Evolutionary conservation across 305 asterid species (phyloP), one percentile per base, ranked within the genome.

Genomic region (Rubia balearica): DNA sequence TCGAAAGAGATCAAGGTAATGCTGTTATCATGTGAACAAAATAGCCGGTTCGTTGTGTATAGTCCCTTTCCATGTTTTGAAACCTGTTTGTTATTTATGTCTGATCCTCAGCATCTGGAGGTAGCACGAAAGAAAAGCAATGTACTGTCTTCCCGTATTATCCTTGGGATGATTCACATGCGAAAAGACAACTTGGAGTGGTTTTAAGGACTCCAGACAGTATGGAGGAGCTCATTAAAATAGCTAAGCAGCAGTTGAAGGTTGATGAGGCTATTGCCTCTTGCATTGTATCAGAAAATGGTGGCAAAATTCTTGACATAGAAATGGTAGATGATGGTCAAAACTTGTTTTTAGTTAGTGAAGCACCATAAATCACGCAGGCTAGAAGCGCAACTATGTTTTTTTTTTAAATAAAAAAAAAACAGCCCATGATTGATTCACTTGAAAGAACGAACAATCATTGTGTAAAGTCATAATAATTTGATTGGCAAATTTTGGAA

Each of bases 181-280:
- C 66, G 68, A 61, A 33, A 33, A 72, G 73, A 46, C 80, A 71
- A 57, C 60, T 67, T 30, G 84, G 83, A 74, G 80, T 78, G 36
- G 76, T 80, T 43, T 41, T 83, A 61, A 78, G 84, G 86, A 77
- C 79, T 73, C 84, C 85, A 8, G 61, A 74, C 14, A 77, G 81
- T 73, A 71, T 80, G 62, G 82, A 80, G 70, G 84, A 84, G 72
- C 84, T 82, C 66, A 74, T 80, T 22, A 75, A 53, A 76, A 70
- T 72, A 27, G 80, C 86, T 16, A 77, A 45, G 63, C 77, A 65
- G 61, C 69, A 74, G 68, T 74, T 81, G 12, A 59, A 72, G 67
- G 46, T 78, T 62, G 24, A 63, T 42, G 60, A 40, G 17, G 22
- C 61, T 41, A 43, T 22, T 24, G 53, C 69, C 41, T 75, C 80